Evolutionary conservation across 2,329 filamentous ascomycete species (phyloP).

Genomic region (Saccharata proteae): DNA sequence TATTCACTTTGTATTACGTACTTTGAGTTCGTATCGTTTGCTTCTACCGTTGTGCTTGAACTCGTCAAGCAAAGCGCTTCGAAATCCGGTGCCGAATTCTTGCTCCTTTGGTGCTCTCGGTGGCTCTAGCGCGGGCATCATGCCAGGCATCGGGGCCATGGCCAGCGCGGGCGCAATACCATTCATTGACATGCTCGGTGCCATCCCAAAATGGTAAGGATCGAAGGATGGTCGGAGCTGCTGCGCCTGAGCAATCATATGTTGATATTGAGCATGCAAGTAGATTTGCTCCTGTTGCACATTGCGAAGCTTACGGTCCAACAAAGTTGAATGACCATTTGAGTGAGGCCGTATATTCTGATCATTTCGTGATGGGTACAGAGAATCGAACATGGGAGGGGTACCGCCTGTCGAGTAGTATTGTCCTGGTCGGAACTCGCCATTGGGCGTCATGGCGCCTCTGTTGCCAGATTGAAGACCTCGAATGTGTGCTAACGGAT

Average conservation of each 20-base stretch:
- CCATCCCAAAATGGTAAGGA: conserved; percentile 16
- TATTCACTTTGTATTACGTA: conserved; percentile 20
- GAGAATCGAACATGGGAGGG: conserved; percentile 31
- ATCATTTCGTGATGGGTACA: conserved; percentile 30
- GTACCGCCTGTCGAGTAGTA: conserved; percentile 36
- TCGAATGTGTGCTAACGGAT: conserved; percentile 25
- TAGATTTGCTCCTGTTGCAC: conserved; percentile 30
- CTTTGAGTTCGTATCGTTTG: conserved; percentile 68
- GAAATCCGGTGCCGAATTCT: conserved; percentile 47
- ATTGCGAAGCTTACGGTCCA: conserved; percentile 38
- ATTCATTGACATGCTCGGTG: conserved; percentile 24
- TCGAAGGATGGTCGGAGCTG: conserved; percentile 10
- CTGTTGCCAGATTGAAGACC: conserved; percentile 31
- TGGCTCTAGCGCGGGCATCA: conserved; percentile 25
- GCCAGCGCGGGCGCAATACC: conserved; percentile 20
- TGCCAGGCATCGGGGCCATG: conserved; percentile 23
- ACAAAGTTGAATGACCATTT: conserved; percentile 29
- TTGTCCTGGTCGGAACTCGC: conserved; percentile 34
- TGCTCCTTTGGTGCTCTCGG: conserved; percentile 40
- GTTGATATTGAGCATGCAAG: conserved; percentile 8
- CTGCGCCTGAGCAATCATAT: conserved; percentile 23
- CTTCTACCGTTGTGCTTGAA: conserved; percentile 67
- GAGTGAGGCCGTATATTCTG: conserved; percentile 22
- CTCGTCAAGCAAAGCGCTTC: conserved; percentile 65
- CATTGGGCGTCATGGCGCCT: conserved; percentile 27